A percentile compares a stretch with the other conserved stretches of the same genome.
phyloP scores from a whole-genome alignment of 805 yeast species.

The Yarrowia divulgata region DNA sequence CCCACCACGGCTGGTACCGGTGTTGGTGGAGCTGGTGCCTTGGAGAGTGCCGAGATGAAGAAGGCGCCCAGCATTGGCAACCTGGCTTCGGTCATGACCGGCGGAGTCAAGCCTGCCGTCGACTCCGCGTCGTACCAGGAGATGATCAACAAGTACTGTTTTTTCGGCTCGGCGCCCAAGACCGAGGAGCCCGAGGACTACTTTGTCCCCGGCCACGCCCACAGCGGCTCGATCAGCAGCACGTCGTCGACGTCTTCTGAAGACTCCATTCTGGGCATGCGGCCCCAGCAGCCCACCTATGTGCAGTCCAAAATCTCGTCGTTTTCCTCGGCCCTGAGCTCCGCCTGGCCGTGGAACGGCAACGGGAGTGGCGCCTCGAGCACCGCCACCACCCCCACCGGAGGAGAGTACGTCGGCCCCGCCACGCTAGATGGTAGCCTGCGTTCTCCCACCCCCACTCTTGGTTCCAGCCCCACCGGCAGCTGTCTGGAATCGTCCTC shows the following conservation, averaged over 20 bases:
- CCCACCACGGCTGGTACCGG: slow-evolving; percentile 37
- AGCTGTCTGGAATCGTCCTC: slow-evolving; percentile 35
- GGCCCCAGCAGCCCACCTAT: slow-evolving; percentile 30
- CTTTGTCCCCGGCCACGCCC: slow-evolving; percentile 32
- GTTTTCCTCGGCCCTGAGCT: slow-evolving; percentile 34
- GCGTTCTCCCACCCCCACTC: slow-evolving; percentile 38
- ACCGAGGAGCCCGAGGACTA: slow-evolving; percentile 36
- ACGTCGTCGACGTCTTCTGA: slow-evolving; percentile 31
- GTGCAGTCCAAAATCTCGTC: slow-evolving; percentile 38
- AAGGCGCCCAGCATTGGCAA: slow-evolving; percentile 32
- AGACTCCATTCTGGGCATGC: slow-evolving; percentile 39
- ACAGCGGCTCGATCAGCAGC: slow-evolving; percentile 30
- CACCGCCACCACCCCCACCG: slow-evolving; percentile 38
- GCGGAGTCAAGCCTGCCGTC: slow-evolving; percentile 46
- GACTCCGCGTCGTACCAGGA: slow-evolving; percentile 52
- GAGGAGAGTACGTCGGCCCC: slow-evolving; percentile 24
- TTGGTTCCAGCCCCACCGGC: slow-evolving; percentile 36
- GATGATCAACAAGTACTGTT: slow-evolving; percentile 53
- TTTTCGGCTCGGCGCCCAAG: slow-evolving; percentile 45
- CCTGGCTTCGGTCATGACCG: slow-evolving; percentile 34
- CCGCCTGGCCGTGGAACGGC: slow-evolving; percentile 34
- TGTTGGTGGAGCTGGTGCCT: not conserved
- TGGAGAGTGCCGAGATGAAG: slow-evolving; percentile 6
- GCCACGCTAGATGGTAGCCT: slow-evolving; percentile 17
- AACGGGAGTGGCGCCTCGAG: slow-evolving; percentile 36